Base-by-base conservation (phyloP, 2,329 filamentous ascomycete species). In the Elsinoe arachidis region DNA sequence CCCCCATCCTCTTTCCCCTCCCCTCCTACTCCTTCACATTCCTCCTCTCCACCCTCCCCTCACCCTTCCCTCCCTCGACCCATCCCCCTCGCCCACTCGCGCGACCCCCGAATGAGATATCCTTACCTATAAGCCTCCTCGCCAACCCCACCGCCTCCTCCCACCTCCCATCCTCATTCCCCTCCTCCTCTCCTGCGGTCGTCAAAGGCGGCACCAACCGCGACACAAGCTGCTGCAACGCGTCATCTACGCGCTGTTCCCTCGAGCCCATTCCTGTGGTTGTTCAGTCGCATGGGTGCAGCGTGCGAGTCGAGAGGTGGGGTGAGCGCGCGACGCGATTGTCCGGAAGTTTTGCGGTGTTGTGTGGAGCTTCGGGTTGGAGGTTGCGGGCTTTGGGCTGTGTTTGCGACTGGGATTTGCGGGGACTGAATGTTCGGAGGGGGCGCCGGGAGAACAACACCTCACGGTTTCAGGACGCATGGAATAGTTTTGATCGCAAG, bases 151-250 rank as follows among this genome's bases (percentile, higher is more conserved):
- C 74, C 23, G 80, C 78, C 61, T 82, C 79, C 61, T 88, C 82
- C 67, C 88, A 83, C 61, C 86, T 82, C 64, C 85, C 78, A 67
- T 90, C 83, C 17, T 82, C 81, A 7, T 75, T 73, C n/a, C 81
- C 82, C 61, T 88, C 83, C 66, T 84, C 81, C 64, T 89, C 84
- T 62, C 81, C 75, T 39, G 51, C 23, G 14, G 44, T 38, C 52
- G 26, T 30, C 26, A 30, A 30, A 30, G 79, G 75, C 57, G 87
- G 87, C 57, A 93, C 77, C 59, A 92, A 76, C 67, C 87, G 85
- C 65, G 84, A 78, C 68, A 95, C 84, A 68, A 95, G 79, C 72
- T 86, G 85, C 69, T 88, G 83, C 69, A 95, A 84, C 69, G 88
- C 89, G 70, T 84, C 84, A 69, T 86, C 83, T 73, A 95, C 82